Evolutionary conservation across 768 basidiomycete species (phyloP).

Genomic region (Pisolithus orientalis): DNA sequence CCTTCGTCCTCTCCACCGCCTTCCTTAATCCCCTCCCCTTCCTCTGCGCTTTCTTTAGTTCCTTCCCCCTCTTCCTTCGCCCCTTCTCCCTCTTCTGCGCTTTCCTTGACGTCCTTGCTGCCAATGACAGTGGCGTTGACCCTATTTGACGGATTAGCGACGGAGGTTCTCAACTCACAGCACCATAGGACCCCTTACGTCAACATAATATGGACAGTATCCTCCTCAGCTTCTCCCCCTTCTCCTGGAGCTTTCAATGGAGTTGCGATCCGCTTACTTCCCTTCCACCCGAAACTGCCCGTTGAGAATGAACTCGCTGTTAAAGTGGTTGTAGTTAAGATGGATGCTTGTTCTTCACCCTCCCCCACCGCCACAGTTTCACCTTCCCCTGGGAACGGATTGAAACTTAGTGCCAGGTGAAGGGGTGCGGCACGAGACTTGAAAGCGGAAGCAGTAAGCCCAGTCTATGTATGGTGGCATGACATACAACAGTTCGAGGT

Average conservation of each 20-base stretch:
- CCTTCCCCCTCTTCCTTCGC: constrained; percentile 29
- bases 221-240: constrained; percentile 42
- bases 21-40: constrained; percentile 22
- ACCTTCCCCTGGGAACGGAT: constrained; percentile 40
- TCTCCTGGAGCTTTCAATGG: constrained; percentile 48
- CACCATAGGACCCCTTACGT: constrained; percentile 44
- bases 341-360: constrained; percentile 37
- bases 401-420: constrained; percentile 62
- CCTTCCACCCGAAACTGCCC: constrained; percentile 85
- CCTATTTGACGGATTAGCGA: constrained; percentile 28
- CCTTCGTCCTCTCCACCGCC: constrained; percentile 18
- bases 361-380: constrained; percentile 36
- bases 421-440: constrained; percentile 63
- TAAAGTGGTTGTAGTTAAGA: constrained; percentile 51
- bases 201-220: constrained; percentile 68
- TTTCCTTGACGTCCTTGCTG: constrained; percentile 50
- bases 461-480: constrained; percentile 28
- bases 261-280: constrained; percentile 57
- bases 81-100: constrained; percentile 29
- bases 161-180: background rate
- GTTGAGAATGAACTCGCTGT: constrained; percentile 58
- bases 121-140: constrained; percentile 74
- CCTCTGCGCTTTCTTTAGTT: constrained; percentile 17
- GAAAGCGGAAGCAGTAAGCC: constrained; percentile 46
- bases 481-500: background rate